Evolutionary conservation across 768 basidiomycete species (phyloP), one percentile per base, ranked within the genome.

Genomic region (Saitozyma sp.): DNA sequence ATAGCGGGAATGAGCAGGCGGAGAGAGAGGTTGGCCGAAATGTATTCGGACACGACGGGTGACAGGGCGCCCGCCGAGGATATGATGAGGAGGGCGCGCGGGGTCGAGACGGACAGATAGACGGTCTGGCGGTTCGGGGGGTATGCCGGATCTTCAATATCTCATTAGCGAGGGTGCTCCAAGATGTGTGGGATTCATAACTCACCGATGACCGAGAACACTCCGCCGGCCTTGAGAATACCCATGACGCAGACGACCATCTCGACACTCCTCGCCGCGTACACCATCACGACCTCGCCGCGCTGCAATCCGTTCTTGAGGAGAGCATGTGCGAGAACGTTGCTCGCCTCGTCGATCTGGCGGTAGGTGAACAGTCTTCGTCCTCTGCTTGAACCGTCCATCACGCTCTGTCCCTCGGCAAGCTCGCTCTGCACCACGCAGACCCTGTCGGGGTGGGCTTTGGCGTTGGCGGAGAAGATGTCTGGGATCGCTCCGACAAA

Each of bases 201-300:
- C 87, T 66, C 52, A 94, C 92, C 94, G 51, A 98, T 95, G 63
- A 99, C 96, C 51, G 91, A 94, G 82, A 99, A 97, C 4, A 91
- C 93, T 0, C 91, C 95, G 37, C 96, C 96, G 3, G 90, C 91
- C 81, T 97, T 97, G 65, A 98, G 84, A 42, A 94, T 87, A 20
- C 91, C 96, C 89, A 99, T 91, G 8, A 98, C 92, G 6, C 95
- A 94, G 3, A 98, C 90, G 2, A 96, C 91, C 56, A 99, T 87
- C 78, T 99, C 95, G 52, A 97, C 93, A 68, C 91, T 92, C 41
- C 96, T 86, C 73, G 96, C 88, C 2, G 95, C 95, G 74, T 98
- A 99, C 17, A 99, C 89, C 88, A 95, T 97, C 57, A 98, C 92
- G 17, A 98, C 92, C 66, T 99, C 96, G 73, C 94, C 95, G 41